Evolutionary conservation across 441 rosid genomes (phyloP).

Genomic region (Adansonia rubrostipa): DNA sequence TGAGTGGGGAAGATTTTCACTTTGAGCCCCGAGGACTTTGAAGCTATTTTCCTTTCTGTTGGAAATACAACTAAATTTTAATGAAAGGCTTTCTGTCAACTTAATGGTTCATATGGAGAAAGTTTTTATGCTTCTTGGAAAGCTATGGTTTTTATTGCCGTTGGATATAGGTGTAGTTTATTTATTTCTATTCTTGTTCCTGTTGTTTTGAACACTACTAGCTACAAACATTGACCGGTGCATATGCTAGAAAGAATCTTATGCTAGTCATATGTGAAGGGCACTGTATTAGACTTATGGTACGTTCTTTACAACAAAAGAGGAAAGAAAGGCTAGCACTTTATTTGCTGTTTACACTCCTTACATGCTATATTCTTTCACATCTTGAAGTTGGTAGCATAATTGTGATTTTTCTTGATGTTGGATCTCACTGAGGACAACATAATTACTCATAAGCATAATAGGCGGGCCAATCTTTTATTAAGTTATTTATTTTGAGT

Average conservation of each 20-base stretch:
- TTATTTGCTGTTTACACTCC: neutral
- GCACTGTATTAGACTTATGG: neutral
- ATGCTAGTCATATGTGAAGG: neutral
- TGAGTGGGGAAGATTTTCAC: neutral
- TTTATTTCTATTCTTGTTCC: neutral
- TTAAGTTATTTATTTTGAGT: neutral
- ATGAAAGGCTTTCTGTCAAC: neutral
- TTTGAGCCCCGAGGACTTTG: neutral
- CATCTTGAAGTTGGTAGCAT: neutral
- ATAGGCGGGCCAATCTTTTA: neutral
- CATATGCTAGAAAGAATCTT: neutral
- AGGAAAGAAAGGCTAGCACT: neutral
- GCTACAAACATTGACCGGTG: neutral
- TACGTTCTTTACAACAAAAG: neutral
- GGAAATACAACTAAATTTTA: slow-evolving; percentile 14
- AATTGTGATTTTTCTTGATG: neutral
- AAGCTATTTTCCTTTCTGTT: neutral
- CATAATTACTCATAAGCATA: neutral
- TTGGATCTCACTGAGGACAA: neutral
- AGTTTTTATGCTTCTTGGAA: neutral
- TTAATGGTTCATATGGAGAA: no score
- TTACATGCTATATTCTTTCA: neutral
- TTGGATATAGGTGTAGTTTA: neutral
- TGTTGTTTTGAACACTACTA: neutral
- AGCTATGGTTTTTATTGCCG: no score